Evolutionary conservation across 1,284 basidiomycete species (phyloP).

Genomic region (Puccinia brachypodii): DNA sequence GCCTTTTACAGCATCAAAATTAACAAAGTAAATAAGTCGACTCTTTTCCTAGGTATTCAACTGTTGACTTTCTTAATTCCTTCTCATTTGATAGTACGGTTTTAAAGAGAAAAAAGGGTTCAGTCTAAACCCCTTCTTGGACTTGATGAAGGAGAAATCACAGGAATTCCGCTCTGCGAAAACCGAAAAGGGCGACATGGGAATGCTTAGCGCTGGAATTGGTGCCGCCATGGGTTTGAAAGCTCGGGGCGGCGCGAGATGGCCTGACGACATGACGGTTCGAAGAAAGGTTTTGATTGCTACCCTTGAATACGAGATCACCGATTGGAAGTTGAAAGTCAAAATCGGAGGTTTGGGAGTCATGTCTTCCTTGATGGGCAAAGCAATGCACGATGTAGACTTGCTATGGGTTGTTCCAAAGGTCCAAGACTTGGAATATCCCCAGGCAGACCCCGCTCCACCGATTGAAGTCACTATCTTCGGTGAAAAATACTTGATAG

Average conservation of each 20-base stretch:
- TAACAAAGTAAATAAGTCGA: slow-evolving; percentile 63
- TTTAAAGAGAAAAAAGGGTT: slow-evolving; percentile 48
- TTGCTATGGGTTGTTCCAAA: slow-evolving; percentile 88
- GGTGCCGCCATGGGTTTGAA: slow-evolving; percentile 43
- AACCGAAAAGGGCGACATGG: slow-evolving; percentile 42
- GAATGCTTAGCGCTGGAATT: slow-evolving; percentile 37
- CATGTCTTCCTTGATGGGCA: slow-evolving; percentile 93
- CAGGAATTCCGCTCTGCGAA: slow-evolving; percentile 12
- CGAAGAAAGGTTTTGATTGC: slow-evolving; percentile 83
- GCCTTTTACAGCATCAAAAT: slow-evolving; percentile 91
- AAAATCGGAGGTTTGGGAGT: slow-evolving; percentile 94
- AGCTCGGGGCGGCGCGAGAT: slow-evolving; percentile 66
- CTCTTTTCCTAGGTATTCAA: neutral
- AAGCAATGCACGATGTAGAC: slow-evolving; percentile 92
- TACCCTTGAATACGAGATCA: slow-evolving; percentile 89
- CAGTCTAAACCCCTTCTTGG: slow-evolving; percentile 22
- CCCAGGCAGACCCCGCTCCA: slow-evolving; percentile 46
- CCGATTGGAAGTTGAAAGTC: slow-evolving; percentile 94
- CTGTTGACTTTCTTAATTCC: neutral
- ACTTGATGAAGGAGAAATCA: slow-evolving; percentile 41
- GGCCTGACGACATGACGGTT: slow-evolving; percentile 86
- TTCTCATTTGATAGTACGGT: slow-evolving; percentile 24
- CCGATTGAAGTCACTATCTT: slow-evolving; percentile 94
- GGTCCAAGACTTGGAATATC: slow-evolving; percentile 61
- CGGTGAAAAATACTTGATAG: slow-evolving; percentile 87